Conservation (phyloP, 805 yeast species). For the Saturnispora sanitii region DNA sequence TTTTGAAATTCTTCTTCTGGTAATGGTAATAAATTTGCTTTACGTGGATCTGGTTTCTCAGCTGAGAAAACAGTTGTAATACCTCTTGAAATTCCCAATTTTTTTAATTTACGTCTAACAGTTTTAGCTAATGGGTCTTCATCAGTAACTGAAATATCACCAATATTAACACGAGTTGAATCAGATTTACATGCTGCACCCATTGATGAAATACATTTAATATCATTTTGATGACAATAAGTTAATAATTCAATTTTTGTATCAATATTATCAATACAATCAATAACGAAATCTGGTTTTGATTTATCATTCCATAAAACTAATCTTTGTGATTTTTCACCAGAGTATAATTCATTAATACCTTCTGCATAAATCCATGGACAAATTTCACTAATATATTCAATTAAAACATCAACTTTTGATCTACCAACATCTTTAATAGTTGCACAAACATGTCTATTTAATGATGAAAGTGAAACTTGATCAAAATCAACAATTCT, state of each 20-base stretch:
- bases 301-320: slow-evolving; percentile 32
- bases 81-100: slow-evolving; percentile 63
- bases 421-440: slow-evolving; percentile 85
- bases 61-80: slow-evolving; percentile 87
- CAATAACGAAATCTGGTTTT: slow-evolving; percentile 72
- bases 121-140: slow-evolving; percentile 90
- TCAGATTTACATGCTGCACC: slow-evolving; percentile 98
- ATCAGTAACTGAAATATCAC: slow-evolving; percentile 80
- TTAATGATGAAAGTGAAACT: slow-evolving; percentile 82
- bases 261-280: slow-evolving; percentile 93
- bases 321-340: slow-evolving; percentile 53
- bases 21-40: slow-evolving; percentile 79
- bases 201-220: slow-evolving; percentile 81
- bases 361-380: slow-evolving; percentile 92
- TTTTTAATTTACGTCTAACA: slow-evolving; percentile 75
- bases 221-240: slow-evolving; percentile 48
- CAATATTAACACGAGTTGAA: slow-evolving; percentile 81
- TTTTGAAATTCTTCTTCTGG: slow-evolving; percentile 71
- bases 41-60: slow-evolving; percentile 93
- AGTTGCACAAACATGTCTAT: slow-evolving; percentile 93
- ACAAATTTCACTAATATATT: slow-evolving; percentile 62
- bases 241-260: slow-evolving; percentile 88
- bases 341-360: slow-evolving; percentile 66
- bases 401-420: slow-evolving; percentile 71
- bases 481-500: slow-evolving; percentile 92